A percentile compares a stretch with the other conserved stretches of the same genome.
Conservation (phyloP, 306 rosid genomes). For the Inga laurina region DNA sequence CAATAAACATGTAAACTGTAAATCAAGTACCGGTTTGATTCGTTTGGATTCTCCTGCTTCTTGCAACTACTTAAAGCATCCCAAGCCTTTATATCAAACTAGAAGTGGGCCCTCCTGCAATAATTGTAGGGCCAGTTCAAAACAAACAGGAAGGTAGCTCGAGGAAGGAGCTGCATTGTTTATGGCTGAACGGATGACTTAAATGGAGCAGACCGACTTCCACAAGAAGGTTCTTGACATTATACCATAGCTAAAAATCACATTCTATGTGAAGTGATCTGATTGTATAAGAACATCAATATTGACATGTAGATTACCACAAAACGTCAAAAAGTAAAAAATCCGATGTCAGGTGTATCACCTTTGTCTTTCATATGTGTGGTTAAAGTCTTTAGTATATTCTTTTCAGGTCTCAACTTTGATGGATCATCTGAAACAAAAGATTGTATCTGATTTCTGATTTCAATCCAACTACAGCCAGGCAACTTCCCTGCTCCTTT, state of each 20-base stretch:
- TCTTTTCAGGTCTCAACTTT: conserved; percentile 47
- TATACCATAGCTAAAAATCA: not conserved
- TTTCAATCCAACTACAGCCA: conserved; percentile 85
- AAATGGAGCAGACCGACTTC: not conserved
- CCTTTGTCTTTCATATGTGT: conserved; percentile 54
- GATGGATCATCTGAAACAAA: conserved; percentile 58
- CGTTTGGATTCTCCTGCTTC: not conserved
- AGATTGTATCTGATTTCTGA: conserved; percentile 49
- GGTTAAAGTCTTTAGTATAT: conserved; percentile 43
- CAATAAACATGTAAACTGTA: not conserved
- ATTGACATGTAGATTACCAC: conserved; percentile 6
- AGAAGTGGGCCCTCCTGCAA: not conserved
- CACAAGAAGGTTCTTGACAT: not conserved
- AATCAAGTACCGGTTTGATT: not conserved
- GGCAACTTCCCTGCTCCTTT: conserved; percentile 65
- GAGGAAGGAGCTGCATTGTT: not conserved
- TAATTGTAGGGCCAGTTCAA: not conserved
- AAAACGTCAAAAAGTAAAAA: conserved; percentile 33
- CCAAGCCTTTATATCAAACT: not conserved
- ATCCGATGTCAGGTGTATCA: conserved; percentile 31
- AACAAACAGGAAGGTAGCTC: not conserved
- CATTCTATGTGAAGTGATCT: not conserved
- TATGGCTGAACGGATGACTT: not conserved
- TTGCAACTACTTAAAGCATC: not conserved
- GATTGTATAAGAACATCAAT: not conserved